Evolutionary conservation across 1,139 yeast species (phyloP).

Genomic region (Kurtzmaniella quercitrusa): DNA sequence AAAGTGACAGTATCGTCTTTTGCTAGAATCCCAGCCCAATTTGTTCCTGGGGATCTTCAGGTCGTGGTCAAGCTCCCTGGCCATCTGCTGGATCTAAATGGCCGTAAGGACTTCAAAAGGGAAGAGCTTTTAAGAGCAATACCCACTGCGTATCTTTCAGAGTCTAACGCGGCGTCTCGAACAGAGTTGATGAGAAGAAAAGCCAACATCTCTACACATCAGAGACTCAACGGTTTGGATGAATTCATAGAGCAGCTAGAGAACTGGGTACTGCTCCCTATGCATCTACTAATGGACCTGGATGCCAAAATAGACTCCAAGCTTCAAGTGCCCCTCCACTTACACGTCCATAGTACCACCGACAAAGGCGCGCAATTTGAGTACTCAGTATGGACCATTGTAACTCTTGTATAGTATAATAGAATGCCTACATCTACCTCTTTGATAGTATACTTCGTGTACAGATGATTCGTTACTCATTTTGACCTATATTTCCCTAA

Average conservation of each 20-base stretch:
- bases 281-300: slow-evolving; percentile 8
- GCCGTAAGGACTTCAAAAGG: slow-evolving; percentile 3
- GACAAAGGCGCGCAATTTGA: not conserved
- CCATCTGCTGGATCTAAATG: not conserved
- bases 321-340: slow-evolving; percentile 5
- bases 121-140: slow-evolving; percentile 17
- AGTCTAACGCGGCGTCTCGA: slow-evolving; percentile 24
- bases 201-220: slow-evolving; percentile 12
- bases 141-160: slow-evolving; percentile 32
- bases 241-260: slow-evolving; percentile 22
- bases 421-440: not conserved
- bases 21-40: slow-evolving; percentile 13
- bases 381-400: not conserved
- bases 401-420: not conserved
- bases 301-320: not conserved
- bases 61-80: not conserved
- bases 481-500: slow-evolving; percentile 13
- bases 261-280: slow-evolving; percentile 36
- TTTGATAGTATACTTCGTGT: too few relatives aligned
- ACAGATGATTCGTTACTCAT: not conserved
- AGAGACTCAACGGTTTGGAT: slow-evolving; percentile 7
- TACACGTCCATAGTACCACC: slow-evolving; percentile 4
- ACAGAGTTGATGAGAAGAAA: slow-evolving; percentile 28
- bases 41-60: slow-evolving; percentile 1
- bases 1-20: slow-evolving; percentile 15